A percentile compares a stretch with the other conserved stretches of the same genome.
These are phyloP conservation scores for Dissophora ornata DNA, from an alignment of 192 early-diverging fungal genomes.

Conservation along the genomic window DNA sequence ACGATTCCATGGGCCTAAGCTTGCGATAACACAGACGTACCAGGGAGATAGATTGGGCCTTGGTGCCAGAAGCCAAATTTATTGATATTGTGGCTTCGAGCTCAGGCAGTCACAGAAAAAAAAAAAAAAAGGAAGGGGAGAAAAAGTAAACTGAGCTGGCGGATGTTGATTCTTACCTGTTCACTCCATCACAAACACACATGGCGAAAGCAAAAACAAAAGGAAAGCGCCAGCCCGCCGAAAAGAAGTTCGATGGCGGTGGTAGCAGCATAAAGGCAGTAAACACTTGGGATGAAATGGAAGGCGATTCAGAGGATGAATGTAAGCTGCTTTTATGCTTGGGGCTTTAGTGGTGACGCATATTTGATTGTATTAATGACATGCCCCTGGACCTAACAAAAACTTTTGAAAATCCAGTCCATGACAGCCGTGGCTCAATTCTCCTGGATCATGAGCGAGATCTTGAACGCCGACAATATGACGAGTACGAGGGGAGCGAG, in stretches of 20 bases:
- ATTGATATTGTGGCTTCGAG: conserved; percentile 37
- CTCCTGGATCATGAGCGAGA: conserved; percentile 46
- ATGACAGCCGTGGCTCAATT: conserved; percentile 40
- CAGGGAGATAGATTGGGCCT: no score
- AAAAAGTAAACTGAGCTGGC: not conserved
- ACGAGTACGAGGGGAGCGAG: conserved; percentile 73
- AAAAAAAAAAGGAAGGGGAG: no score
- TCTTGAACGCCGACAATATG: conserved; percentile 28
- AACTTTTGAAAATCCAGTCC: conserved; percentile 33
- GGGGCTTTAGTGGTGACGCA: no score
- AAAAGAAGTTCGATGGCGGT: conserved; percentile 52
- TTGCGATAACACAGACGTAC: no score
- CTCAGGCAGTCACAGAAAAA: conserved; percentile 24
- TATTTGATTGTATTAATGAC: no score
- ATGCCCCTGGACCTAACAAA: no score
- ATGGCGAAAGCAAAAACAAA: conserved; percentile 42
- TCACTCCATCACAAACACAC: conserved; percentile 1
- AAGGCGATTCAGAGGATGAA: conserved; percentile 81
- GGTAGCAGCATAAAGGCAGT: conserved; percentile 70
- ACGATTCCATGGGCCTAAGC: conserved; percentile 32
- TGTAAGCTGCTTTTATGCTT: conserved; percentile 56
- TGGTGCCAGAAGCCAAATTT: no score
- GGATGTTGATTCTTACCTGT: conserved; percentile 8
- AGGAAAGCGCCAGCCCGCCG: conserved; percentile 37
- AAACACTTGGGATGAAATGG: conserved; percentile 77